Base-by-base conservation (phyloP, 768 basidiomycete genomes). In the Termitomyces sp. region DNA sequence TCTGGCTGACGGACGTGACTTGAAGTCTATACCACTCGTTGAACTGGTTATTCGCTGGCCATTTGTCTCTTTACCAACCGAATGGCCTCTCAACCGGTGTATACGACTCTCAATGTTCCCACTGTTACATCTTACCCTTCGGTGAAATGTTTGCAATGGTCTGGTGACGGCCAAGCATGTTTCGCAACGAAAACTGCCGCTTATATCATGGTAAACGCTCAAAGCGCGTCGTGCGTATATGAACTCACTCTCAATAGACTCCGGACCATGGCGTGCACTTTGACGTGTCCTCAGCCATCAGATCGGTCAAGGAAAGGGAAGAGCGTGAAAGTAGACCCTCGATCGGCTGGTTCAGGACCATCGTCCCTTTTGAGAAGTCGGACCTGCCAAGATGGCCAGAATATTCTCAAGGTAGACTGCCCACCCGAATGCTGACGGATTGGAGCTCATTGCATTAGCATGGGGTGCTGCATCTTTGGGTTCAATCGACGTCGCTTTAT, bases 211-310 rank as follows among this genome's bases (percentile, higher is more conserved):
- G 90, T 91, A 66, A 60, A 77, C 19, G 14, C 52, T 32, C 17
- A 32, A 34, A 53, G 16, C 41, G 19, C 41, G 25, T 58, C 21
- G 8, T 38, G 38, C 19, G 29, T 34, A 3, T 25, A 41, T 31
- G 3, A 11, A 43, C 6, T 42, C 7, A 50, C n/a, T 44, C 27
- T 21, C 0, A 19, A 31, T 12, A 92, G 90, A 90, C 89, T 4
- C 90, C 90, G 51, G 82, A 89, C 58, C 78, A 80, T 45, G 90
- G 90, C 19, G 79, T 92, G 46, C 85, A 83, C 62, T 82, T 87
- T 57, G 85, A 84, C 65, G 69, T 73, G 43, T 75, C 79, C 21
- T 78, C 86, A 11, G 74, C 78, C 9, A 71, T 85, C 37, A 82
- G 75, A 56, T 72, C 79, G 2, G 58, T 69, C 4, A 64, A 68